Percentiles rank a stretch among this genome's conserved stretches.
Conservation (phyloP, 192 early-diverging fungal genomes). For the Entomortierella parvispora region DNA sequence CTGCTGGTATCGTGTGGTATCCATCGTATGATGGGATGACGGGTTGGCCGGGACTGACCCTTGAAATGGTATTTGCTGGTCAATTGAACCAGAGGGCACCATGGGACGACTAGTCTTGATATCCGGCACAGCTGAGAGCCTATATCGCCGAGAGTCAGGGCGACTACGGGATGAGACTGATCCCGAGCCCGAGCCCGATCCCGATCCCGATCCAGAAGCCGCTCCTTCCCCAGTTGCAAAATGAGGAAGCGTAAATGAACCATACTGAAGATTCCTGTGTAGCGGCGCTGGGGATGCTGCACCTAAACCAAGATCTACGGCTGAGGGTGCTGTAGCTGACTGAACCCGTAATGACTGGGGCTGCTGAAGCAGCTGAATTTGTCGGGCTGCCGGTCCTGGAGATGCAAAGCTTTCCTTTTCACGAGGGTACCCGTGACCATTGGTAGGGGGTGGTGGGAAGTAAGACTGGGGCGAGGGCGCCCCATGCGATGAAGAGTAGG, state of each 20-base stretch:
- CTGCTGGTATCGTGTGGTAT: too few relatives aligned
- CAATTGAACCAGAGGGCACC: too few relatives aligned
- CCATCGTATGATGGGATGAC: too few relatives aligned
- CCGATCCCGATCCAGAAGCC: neutral
- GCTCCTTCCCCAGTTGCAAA: neutral
- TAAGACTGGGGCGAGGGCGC: neutral
- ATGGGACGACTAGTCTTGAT: too few relatives aligned
- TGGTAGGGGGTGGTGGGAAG: neutral
- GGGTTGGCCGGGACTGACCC: too few relatives aligned
- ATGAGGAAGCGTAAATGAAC: neutral
- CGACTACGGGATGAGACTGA: too few relatives aligned
- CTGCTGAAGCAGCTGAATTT: neutral
- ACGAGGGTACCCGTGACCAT: neutral
- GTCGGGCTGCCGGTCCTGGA: neutral
- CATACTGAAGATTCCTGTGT: neutral
- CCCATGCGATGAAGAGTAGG: neutral
- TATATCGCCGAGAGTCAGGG: too few relatives aligned
- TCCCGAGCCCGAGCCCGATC: too few relatives aligned
- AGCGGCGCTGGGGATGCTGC: constrained; percentile 12
- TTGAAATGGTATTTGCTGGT: too few relatives aligned
- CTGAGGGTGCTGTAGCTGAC: constrained; percentile 19
- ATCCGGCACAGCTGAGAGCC: too few relatives aligned
- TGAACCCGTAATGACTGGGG: constrained; percentile 11
- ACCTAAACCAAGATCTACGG: constrained; percentile 31
- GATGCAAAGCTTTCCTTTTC: neutral